These are phyloP conservation scores for Spergularia marina DNA, from an alignment of 148 eudicot genomes.

Conservation along the genomic window DNA sequence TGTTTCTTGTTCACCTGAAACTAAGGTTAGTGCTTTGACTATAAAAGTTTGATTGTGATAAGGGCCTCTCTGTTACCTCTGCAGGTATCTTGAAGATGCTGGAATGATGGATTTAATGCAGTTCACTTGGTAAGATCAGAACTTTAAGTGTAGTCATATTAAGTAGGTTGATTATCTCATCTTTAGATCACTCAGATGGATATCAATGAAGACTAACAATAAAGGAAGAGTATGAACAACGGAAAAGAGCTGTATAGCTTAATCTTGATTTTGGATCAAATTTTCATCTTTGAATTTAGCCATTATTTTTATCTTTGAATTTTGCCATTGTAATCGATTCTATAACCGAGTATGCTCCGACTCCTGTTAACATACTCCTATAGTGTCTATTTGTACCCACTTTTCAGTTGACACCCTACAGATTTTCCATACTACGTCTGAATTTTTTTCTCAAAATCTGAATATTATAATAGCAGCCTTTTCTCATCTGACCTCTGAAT, in stretches of 20 bases:
- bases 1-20: neutral
- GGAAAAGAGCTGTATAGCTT: neutral
- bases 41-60: neutral
- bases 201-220: neutral
- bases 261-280: neutral
- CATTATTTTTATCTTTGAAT: neutral
- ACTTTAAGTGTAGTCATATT: neutral
- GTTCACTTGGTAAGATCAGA: constrained; percentile 67
- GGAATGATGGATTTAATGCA: constrained; percentile 91
- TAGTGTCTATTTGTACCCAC: neutral
- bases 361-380: neutral
- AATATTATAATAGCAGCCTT: neutral
- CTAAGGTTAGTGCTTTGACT: neutral
- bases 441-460: neutral
- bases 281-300: neutral
- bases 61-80: neutral
- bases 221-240: neutral
- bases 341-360: neutral
- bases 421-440: neutral
- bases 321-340: neutral
- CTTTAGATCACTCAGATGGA: neutral
- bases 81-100: constrained; percentile 90
- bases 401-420: neutral
- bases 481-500: constrained; percentile 13
- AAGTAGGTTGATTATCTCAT: neutral